phyloP scores from a whole-genome alignment of 2,329 filamentous ascomycete species.

The Chaetomium olivaceum region DNA sequence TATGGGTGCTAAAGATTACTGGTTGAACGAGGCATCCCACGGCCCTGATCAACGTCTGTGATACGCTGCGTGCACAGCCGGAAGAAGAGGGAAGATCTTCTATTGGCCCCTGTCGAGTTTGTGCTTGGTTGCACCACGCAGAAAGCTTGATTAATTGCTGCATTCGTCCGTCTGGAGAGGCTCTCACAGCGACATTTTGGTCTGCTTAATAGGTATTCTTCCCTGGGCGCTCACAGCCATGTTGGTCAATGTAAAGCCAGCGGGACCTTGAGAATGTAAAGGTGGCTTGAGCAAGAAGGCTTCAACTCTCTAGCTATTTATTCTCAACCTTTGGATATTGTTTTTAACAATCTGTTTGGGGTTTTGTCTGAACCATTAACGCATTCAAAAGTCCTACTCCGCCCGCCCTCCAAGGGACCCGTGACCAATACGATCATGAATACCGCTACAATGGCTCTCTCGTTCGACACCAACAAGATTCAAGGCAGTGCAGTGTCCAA shows the following conservation, averaged over 20 bases:
- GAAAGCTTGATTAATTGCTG: background rate
- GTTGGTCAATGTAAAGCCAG: background rate
- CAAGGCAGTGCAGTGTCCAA: background rate
- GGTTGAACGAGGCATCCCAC: background rate
- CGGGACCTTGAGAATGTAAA: background rate
- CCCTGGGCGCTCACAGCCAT: background rate
- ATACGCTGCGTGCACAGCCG: background rate
- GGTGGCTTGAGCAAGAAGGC: too few species aligned
- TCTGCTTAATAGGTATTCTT: background rate
- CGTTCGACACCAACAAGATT: conserved; percentile 15
- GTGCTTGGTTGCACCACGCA: background rate
- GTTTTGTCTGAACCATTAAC: background rate
- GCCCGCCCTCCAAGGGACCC: background rate
- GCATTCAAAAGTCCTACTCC: too few species aligned
- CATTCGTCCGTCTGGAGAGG: background rate
- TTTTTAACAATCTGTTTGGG: background rate
- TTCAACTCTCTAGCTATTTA: too few species aligned
- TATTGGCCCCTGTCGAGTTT: background rate
- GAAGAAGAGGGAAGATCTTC: background rate
- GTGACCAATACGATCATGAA: too few species aligned
- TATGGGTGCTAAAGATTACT: background rate
- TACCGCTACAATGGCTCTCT: background rate
- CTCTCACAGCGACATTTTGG: background rate
- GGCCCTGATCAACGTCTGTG: conserved; percentile 1
- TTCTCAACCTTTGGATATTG: background rate